phyloP scores from a whole-genome alignment of 225 moss, liverwort and hornwort species.

The Rhytidiadelphus loreus region DNA sequence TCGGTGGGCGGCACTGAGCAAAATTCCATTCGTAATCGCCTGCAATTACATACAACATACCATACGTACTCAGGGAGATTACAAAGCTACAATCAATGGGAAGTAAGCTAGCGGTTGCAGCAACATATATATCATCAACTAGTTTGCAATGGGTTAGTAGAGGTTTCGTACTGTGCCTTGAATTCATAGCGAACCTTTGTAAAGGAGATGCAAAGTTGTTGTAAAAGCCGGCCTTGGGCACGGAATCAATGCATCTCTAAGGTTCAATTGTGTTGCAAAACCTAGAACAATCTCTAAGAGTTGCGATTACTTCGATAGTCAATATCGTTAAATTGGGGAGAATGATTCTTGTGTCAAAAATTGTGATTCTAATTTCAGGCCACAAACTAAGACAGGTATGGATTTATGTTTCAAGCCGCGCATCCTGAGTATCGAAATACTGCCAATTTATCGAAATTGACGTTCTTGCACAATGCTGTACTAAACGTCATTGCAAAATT shows the following conservation, averaged over 20 bases:
- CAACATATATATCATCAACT: not conserved
- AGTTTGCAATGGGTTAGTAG: not conserved
- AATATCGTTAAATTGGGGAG: not conserved
- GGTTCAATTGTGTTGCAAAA: not conserved
- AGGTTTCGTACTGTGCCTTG: not conserved
- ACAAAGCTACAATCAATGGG: not conserved
- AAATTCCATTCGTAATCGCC: slow-evolving; percentile 26
- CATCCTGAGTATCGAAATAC: not conserved
- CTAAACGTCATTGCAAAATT: not conserved
- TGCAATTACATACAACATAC: no score
- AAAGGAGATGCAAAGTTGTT: no score
- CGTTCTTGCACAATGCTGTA: not conserved
- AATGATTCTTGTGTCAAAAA: no score
- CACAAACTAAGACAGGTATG: not conserved
- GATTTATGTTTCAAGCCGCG: not conserved
- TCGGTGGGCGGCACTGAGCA: slow-evolving; percentile 21
- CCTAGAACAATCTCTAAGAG: not conserved
- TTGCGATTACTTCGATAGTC: no score
- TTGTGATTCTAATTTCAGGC: not conserved
- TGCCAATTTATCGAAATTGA: not conserved
- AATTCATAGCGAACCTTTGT: not conserved
- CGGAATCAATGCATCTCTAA: not conserved
- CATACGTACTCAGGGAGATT: not conserved
- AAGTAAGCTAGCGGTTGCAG: not conserved
- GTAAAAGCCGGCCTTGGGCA: not conserved